phyloP scores from a whole-genome alignment of 2,329 filamentous ascomycete genomes.

The Botrytis galanthina region DNA sequence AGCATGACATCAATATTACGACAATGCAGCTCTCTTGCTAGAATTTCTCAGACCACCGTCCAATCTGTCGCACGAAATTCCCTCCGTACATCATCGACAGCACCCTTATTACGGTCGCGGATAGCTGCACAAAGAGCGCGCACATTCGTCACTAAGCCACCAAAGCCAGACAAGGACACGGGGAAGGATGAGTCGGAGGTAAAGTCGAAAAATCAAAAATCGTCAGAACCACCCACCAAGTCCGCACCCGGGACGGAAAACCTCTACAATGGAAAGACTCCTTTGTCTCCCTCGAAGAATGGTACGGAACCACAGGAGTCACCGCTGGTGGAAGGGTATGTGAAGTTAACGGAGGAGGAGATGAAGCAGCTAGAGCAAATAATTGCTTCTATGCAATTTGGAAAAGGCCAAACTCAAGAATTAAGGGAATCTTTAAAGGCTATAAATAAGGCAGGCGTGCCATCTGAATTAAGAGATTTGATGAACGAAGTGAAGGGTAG shows the following conservation, averaged over 20 bases:
- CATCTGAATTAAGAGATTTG: slow-evolving; percentile 51
- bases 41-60: slow-evolving; percentile 57
- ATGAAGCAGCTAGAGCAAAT: slow-evolving; percentile 56
- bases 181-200: slow-evolving; percentile 31
- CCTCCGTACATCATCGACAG: slow-evolving; percentile 42
- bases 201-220: slow-evolving; percentile 38
- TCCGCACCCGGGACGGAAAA: slow-evolving; percentile 45
- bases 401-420: slow-evolving; percentile 58
- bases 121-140: slow-evolving; percentile 33
- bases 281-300: slow-evolving; percentile 37
- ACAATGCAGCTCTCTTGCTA: slow-evolving; percentile 64
- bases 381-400: slow-evolving; percentile 55
- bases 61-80: slow-evolving; percentile 51
- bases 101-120: slow-evolving; percentile 42
- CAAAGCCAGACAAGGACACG: slow-evolving; percentile 22
- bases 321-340: slow-evolving; percentile 32
- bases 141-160: slow-evolving; percentile 28
- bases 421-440: slow-evolving; percentile 59
- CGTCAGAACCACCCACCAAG: slow-evolving; percentile 35
- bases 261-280: slow-evolving; percentile 44
- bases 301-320: slow-evolving; percentile 35
- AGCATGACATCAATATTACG: slow-evolving; percentile 66
- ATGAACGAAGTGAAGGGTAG: slow-evolving; percentile 35
- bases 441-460: slow-evolving; percentile 68
- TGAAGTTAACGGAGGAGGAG: slow-evolving; percentile 52